phyloP scores from a whole-genome alignment of 768 basidiomycete genomes.

The Rhodotorula kratochvilovae region DNA sequence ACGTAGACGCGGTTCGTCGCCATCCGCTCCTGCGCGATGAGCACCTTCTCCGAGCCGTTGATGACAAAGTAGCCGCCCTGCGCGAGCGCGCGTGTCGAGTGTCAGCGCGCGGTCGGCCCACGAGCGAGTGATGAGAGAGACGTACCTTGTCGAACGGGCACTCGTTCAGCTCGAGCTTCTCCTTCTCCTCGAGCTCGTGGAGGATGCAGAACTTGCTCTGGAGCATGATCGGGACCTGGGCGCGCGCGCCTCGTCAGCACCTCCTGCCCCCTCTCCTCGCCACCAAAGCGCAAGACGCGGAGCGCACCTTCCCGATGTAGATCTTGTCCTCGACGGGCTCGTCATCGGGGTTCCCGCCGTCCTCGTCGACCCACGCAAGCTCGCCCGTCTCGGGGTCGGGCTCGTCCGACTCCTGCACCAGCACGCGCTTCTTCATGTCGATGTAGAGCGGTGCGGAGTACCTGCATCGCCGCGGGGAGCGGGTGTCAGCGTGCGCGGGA shows the following conservation, averaged over 20 bases:
- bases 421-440: constrained; percentile 83
- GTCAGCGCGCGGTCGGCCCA: too few relatives aligned
- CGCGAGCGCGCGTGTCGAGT: neutral
- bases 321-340: constrained; percentile 60
- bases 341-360: constrained; percentile 24
- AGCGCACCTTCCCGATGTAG: constrained; percentile 81
- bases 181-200: constrained; percentile 67
- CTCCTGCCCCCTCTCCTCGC: too few relatives aligned
- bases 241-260: constrained; percentile 49
- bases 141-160: constrained; percentile 81
- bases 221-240: constrained; percentile 75
- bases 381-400: constrained; percentile 56
- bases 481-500: neutral
- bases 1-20: constrained; percentile 99
- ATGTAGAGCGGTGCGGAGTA: constrained; percentile 94
- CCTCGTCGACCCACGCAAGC: constrained; percentile 36
- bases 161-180: constrained; percentile 87
- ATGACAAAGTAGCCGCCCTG: constrained; percentile 98
- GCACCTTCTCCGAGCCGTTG: constrained; percentile 98
- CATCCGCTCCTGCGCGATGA: constrained; percentile 99
- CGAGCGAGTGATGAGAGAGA: neutral
- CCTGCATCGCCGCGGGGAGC: neutral
- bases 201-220: constrained; percentile 93
- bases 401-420: constrained; percentile 69
- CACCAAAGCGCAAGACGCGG: constrained; percentile 23